Evolutionary conservation across 345 rosid genomes (phyloP), one percentile per base, ranked within the genome.

Genomic region (Psidium guajava): DNA sequence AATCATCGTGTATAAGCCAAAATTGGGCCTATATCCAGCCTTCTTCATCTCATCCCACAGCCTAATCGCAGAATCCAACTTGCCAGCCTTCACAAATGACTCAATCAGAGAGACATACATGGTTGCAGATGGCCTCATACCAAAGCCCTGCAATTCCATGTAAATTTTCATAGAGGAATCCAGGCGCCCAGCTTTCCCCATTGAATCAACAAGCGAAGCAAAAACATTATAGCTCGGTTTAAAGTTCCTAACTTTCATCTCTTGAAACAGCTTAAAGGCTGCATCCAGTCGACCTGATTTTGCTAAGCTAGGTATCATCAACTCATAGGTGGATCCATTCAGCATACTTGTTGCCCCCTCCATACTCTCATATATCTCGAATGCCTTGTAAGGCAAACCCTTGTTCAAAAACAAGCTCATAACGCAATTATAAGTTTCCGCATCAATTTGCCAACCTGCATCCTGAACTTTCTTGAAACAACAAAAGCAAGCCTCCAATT

Each of bases 251-350:
- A 85, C 93, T 85, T 98, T 96, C 99, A 96, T 93, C 91, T 94
- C 97, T 88, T 95, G 98, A 88, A 94, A 98, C 83, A 98, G 97
- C 94, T 94, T 96, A 73, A 87, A 86, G 85, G 99, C 98, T 56
- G 98, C 94, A 90, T 97, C 99, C 84, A 97, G 97, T 54, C 99
- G 97, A 21, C 99, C 99, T 4, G 99, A 96, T 91, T 95, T 96
- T 28, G 98, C 99, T 89, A 97, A 92, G 91, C 93, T 94, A 25
- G 99, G 99, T 64, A 95, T 94, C 82, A 97, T 92, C 89, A 98
- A 86, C 91, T 98, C 99, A 89, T 93, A 98, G 27, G 98, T 95
- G 7, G 96, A 90, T 82, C 90, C 93, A 89, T 96, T 98, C 91
- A 96, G 85, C 81, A 91, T 89, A 89, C 92, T 91, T 77, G 89